phyloP scores from a whole-genome alignment of 139 green algal species.

The Eudorina sp. region DNA sequence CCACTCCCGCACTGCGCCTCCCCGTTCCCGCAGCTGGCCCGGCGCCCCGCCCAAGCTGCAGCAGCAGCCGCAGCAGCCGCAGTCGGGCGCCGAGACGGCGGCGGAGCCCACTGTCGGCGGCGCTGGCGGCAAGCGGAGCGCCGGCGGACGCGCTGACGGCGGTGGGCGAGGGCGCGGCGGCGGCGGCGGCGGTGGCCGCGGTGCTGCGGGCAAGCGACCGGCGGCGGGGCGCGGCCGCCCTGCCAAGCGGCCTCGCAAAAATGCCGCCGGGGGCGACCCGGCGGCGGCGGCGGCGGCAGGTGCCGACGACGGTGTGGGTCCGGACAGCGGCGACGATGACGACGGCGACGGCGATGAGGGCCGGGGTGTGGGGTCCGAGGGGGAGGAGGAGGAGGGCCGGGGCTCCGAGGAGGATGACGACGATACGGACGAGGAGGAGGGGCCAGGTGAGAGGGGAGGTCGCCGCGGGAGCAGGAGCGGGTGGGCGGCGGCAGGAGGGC shows the following conservation, averaged over 20 bases:
- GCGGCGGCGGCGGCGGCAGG: not conserved
- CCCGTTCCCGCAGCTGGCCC: not conserved
- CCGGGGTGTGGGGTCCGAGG: not conserved
- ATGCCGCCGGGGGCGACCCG: not conserved
- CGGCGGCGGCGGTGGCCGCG: not conserved
- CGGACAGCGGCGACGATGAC: not conserved
- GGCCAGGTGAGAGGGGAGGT: too few relatives aligned
- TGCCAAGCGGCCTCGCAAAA: not conserved
- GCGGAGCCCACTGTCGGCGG: not conserved
- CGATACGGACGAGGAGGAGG: constrained; percentile 19
- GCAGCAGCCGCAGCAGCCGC: not conserved
- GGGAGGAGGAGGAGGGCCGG: not conserved
- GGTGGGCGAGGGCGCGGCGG: not conserved
- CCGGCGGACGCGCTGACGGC: not conserved
- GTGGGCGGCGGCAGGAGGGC: too few relatives aligned
- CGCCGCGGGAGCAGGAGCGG: too few relatives aligned
- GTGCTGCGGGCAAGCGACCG: not conserved
- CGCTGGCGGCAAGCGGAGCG: not conserved
- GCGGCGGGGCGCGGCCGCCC: not conserved
- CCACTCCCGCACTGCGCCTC: too few relatives aligned
- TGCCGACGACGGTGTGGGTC: not conserved
- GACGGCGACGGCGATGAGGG: not conserved
- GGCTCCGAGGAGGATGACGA: not conserved
- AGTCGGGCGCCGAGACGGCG: not conserved
- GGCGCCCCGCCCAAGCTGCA: not conserved